phyloP scores from a whole-genome alignment of 306 rosid species.

The Dalbergia cochinchinensis region DNA sequence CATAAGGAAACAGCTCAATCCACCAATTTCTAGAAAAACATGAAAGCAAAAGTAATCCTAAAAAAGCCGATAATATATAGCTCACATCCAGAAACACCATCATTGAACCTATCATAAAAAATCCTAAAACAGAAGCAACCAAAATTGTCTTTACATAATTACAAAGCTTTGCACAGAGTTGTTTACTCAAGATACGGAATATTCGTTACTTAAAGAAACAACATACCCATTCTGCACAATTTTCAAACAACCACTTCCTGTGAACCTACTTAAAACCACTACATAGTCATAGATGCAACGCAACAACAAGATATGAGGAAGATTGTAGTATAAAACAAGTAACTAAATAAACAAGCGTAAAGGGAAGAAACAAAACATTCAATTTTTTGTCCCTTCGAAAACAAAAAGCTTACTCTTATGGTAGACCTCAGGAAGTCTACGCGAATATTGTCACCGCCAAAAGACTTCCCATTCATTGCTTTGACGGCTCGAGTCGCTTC shows the following conservation, averaged over 20 bases:
- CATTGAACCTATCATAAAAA: conserved; percentile 19
- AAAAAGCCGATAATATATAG: conserved; percentile 7
- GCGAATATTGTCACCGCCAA: conserved; percentile 77
- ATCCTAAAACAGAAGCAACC: conserved; percentile 14
- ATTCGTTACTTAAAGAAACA: background rate
- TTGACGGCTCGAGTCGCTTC: conserved; percentile 77
- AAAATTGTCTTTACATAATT: conserved; percentile 3
- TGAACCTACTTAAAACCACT: background rate
- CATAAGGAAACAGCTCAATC: conserved; percentile 2
- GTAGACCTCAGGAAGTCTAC: conserved; percentile 77
- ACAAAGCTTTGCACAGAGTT: background rate
- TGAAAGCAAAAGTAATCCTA: conserved; percentile 18
- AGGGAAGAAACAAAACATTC: background rate
- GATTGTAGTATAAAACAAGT: conserved; percentile 16
- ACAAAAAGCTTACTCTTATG: conserved; percentile 58
- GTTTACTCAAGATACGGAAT: background rate
- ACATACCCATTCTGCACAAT: background rate
- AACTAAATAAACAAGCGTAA: conserved; percentile 4
- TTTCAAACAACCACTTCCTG: conserved; percentile 8
- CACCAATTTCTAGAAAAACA: conserved; percentile 10
- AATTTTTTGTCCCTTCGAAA: background rate
- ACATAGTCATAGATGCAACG: background rate
- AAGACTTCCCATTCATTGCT: conserved; percentile 74
- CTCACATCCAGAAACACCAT: conserved; percentile 13
- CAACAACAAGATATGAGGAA: background rate